Evolutionary conservation across 108 stramenopile genomes (phyloP), one percentile per base, ranked within the genome.

Genomic region (Mediolabrus comicus): DNA sequence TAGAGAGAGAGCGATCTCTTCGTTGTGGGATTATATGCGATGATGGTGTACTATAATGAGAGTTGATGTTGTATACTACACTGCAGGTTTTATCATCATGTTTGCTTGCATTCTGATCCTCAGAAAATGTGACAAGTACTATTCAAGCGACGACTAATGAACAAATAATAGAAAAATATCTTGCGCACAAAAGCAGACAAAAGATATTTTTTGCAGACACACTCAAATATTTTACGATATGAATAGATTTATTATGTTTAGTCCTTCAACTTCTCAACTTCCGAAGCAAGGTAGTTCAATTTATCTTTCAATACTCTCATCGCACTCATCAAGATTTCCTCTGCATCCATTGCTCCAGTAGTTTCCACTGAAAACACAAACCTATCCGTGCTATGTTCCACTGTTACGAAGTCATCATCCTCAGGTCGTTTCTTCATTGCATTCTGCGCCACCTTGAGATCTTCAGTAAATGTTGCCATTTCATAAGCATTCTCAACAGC

Each of bases 291-390:
- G 65, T 90, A 87, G 41, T 79, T 88, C 65, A 95, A 80, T 65
- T 83, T 84, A 59, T 88, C 86, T 73, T 93, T 90, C 54, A 95
- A 54, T 28, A 91, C 90, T 55, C 86, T 80, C 63, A 95, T 46
- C 9, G 84, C 79, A 34, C 83, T 80, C 83, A 92, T 67, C 13
- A 92, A 69, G 67, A 93, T 82, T 69, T 93, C 95, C 54, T 93
- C 89, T 3, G 89, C 90, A 79, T 93, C 91, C 92, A 95, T 92
- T n/a, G 79, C 75, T 29, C 95, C 95, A 8, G 92, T 90, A 28
- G 84, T 76, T 76, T 95, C 95, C 39, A 95, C 95, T 14, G 79
- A 71, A 73, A 95, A 95, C n/a, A 95, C 85, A 69, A 95, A 95
- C 38, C 62, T 72, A 57, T 90, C 88, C 27, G 74, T 79, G 27